Conservation (phyloP, 2,329 filamentous ascomycete genomes). For the Alternaria hordeiaustralica region DNA sequence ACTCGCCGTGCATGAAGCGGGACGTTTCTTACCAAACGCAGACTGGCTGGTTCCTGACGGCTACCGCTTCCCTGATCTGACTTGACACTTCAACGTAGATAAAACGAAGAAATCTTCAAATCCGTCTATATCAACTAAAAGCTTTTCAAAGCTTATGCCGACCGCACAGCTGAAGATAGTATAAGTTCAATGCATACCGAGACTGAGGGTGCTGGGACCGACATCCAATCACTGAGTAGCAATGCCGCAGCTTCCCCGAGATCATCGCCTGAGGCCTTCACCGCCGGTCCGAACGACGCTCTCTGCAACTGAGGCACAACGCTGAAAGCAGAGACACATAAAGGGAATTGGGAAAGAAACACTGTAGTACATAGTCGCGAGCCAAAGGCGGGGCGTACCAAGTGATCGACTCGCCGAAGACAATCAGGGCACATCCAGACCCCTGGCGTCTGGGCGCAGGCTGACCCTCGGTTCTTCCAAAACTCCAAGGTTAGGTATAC, state of each 20-base stretch:
- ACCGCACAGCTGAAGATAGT: not conserved
- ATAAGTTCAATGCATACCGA: not conserved
- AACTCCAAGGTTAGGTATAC: conserved; percentile 13
- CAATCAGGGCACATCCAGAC: not conserved
- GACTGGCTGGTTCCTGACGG: not conserved
- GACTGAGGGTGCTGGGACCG: not conserved
- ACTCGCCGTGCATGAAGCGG: not conserved
- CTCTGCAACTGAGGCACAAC: not conserved
- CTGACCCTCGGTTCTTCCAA: conserved; percentile 19
- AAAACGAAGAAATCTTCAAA: not conserved
- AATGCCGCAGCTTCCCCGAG: conserved; percentile 37
- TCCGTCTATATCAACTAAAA: not conserved
- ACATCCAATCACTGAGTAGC: conserved; percentile 28
- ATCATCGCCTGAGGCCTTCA: conserved; percentile 9
- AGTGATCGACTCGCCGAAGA: not conserved
- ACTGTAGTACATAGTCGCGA: too few species aligned
- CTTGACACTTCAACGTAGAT: not conserved
- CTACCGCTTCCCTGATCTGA: not conserved
- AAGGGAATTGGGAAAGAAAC: not conserved
- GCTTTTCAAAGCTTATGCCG: not conserved
- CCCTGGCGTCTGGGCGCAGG: conserved; percentile 4
- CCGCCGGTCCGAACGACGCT: not conserved
- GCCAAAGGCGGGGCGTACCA: not conserved
- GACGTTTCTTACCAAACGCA: not conserved
- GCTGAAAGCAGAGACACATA: not conserved